phyloP scores from a whole-genome alignment of 108 stramenopile genomes.

The Skeletonema potamos region DNA sequence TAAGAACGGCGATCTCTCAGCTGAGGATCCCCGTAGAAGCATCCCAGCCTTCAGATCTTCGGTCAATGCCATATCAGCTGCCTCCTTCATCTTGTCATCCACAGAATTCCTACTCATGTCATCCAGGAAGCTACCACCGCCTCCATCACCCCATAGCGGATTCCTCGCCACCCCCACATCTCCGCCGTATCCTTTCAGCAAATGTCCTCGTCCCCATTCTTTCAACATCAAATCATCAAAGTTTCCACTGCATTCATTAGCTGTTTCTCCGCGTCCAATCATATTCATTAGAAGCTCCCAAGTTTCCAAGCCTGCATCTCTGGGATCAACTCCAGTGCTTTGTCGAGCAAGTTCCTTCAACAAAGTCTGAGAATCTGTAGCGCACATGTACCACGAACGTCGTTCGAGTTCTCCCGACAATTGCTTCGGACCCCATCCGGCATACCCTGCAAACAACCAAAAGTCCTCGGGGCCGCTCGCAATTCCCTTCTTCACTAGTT shows the following conservation, averaged over 20 bases:
- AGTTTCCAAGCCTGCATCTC: constrained; percentile 65
- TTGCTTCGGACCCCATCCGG: constrained; percentile 59
- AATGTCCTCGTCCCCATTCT: constrained; percentile 71
- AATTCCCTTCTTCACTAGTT: constrained; percentile 48
- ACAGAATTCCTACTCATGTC: constrained; percentile 12
- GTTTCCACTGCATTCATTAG: constrained; percentile 38
- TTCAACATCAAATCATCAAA: constrained; percentile 85
- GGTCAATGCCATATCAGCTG: constrained; percentile 5
- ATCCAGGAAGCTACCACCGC: constrained; percentile 8
- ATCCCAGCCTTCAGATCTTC: constrained; percentile 33
- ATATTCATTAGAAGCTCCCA: constrained; percentile 74
- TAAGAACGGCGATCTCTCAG: constrained; percentile 63
- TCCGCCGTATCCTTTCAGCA: constrained; percentile 41
- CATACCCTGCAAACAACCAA: constrained; percentile 69
- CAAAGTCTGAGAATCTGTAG: constrained; percentile 70
- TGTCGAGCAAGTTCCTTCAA: constrained; percentile 64
- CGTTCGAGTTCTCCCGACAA: constrained; percentile 76
- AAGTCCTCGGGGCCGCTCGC: constrained; percentile 56
- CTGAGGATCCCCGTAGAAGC: constrained; percentile 61
- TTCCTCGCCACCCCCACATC: constrained; percentile 17
- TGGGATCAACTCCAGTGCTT: constrained; percentile 45
- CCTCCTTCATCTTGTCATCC: constrained; percentile 31
- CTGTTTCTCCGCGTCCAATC: constrained; percentile 61
- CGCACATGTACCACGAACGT: constrained; percentile 85
- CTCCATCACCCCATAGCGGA: constrained; percentile 12